A percentile compares a stretch with the other conserved stretches of the same genome.
These are phyloP conservation scores for Chrysanthemum seticuspe DNA, from an alignment of 129 eudicot genomes.

Conservation along the genomic window DNA sequence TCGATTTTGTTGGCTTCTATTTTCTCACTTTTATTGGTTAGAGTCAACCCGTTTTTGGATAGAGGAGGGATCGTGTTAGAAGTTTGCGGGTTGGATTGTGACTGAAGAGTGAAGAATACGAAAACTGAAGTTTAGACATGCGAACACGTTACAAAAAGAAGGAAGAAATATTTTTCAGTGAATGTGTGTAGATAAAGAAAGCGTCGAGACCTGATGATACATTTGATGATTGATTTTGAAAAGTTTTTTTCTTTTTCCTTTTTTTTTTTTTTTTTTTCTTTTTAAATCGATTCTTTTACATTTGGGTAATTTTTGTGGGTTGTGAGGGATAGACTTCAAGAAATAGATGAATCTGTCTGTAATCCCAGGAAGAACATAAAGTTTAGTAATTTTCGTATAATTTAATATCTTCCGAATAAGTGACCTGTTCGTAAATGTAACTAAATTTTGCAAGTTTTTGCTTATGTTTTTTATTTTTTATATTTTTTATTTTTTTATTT, in stretches of 20 bases:
- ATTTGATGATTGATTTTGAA: conserved; percentile 50
- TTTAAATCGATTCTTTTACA: conserved; percentile 39
- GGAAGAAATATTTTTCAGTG: conserved; percentile 32
- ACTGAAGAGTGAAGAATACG: conserved; percentile 33
- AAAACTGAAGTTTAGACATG: background rate
- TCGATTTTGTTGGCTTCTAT: conserved; percentile 77
- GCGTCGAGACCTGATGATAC: conserved; percentile 36
- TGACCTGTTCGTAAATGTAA: background rate
- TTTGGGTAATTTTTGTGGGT: conserved; percentile 52
- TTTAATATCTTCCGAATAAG: conserved; percentile 43
- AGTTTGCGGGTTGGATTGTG: conserved; percentile 78
- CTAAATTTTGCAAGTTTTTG: background rate
- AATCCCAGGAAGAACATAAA: conserved; percentile 55
- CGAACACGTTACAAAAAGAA: conserved; percentile 12
- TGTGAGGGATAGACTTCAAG: conserved; percentile 46
- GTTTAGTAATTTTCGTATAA: conserved; percentile 37
- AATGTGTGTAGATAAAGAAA: conserved; percentile 57
- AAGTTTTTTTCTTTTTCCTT: conserved; percentile 26
- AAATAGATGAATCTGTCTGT: conserved; percentile 42
- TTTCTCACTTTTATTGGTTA: conserved; percentile 77
- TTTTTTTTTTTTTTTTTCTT: background rate
- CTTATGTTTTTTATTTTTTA: conserved; percentile 33
- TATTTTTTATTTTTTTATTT: too few relatives aligned
- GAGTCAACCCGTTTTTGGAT: conserved; percentile 67
- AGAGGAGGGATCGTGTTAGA: conserved; percentile 72